Percentiles rank a stretch among this genome's conserved stretches.
Conservation (phyloP, 768 basidiomycete species). For the Phlegmacium glaucopus region DNA sequence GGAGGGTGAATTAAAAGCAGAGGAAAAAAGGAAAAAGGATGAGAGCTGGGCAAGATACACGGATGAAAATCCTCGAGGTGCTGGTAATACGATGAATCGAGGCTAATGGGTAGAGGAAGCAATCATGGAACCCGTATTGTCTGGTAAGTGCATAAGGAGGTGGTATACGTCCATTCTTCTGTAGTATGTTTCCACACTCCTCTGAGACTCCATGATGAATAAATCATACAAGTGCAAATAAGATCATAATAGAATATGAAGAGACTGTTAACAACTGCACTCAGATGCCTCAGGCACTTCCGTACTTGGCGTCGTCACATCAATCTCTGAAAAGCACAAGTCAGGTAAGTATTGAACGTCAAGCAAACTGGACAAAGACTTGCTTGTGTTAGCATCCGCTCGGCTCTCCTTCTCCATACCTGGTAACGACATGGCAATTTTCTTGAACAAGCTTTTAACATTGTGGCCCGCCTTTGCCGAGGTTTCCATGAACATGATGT, state of each 20-base stretch:
- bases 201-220: constrained; percentile 1
- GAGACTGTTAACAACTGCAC: constrained; percentile 66
- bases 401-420: constrained; percentile 88
- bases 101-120: constrained; percentile 40
- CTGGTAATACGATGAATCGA: constrained; percentile 97
- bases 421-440: constrained; percentile 97
- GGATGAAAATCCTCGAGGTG: constrained; percentile 82
- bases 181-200: not conserved
- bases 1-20: constrained; percentile 63
- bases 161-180: not conserved
- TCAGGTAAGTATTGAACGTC: constrained; percentile 4
- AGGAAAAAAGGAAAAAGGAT: constrained; percentile 78
- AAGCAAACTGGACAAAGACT: constrained; percentile 12
- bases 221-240: constrained; percentile 19
- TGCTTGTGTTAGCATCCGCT: constrained; percentile 54
- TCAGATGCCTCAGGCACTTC: constrained; percentile 84
- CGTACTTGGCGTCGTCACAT: constrained; percentile 72
- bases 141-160: not conserved
- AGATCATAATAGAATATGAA: constrained; percentile 11
- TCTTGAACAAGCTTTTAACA: constrained; percentile 98
- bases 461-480: constrained; percentile 99
- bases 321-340: constrained; percentile 63
- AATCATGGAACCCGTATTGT: too few species aligned
- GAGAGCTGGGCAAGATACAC: constrained; percentile 91
- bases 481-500: constrained; percentile 99